Evolutionary conservation across 805 yeast species (phyloP).

Genomic region (Clavispora vitiphila): DNA sequence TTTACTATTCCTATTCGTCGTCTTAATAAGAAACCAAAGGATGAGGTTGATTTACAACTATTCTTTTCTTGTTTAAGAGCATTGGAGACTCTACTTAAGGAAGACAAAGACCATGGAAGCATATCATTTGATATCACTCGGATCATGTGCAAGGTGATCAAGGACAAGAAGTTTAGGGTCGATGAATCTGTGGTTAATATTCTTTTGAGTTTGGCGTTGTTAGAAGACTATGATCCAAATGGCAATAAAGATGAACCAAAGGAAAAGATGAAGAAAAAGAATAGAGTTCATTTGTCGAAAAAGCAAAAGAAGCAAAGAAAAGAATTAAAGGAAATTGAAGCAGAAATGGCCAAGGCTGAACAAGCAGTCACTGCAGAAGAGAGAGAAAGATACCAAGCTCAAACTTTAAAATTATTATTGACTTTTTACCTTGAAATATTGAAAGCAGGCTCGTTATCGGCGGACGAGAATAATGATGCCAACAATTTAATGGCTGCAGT

Average conservation of each 20-base stretch:
- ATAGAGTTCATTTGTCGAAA: conserved; percentile 86
- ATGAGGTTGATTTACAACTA: conserved; percentile 39
- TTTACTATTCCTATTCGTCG: conserved; percentile 63
- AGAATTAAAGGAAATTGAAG: conserved; percentile 81
- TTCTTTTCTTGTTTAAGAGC: conserved; percentile 59
- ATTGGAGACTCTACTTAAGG: conserved; percentile 64
- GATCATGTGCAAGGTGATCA: conserved; percentile 62
- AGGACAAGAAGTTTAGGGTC: conserved; percentile 68
- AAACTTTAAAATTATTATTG: conserved; percentile 68
- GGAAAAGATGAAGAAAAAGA: conserved; percentile 69
- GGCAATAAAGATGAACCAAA: conserved; percentile 36
- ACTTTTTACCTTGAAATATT: conserved; percentile 74
- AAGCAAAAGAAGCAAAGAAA: conserved; percentile 83
- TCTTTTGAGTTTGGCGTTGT: conserved; percentile 59
- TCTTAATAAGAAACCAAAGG: conserved; percentile 55
- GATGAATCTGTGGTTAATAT: conserved; percentile 79
- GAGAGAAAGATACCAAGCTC: conserved; percentile 79
- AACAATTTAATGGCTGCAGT: conserved; percentile 68
- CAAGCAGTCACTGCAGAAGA: conserved; percentile 82
- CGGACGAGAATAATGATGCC: conserved; percentile 42
- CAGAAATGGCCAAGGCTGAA: conserved; percentile 84
- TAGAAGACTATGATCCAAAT: conserved; percentile 71
- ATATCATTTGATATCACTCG: conserved; percentile 71
- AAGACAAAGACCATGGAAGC: conserved; percentile 76
- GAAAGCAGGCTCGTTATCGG: conserved; percentile 35